These are phyloP conservation scores for Tetracentron sinense DNA, from an alignment of 164 flowering plant species.

Conservation along the genomic window DNA sequence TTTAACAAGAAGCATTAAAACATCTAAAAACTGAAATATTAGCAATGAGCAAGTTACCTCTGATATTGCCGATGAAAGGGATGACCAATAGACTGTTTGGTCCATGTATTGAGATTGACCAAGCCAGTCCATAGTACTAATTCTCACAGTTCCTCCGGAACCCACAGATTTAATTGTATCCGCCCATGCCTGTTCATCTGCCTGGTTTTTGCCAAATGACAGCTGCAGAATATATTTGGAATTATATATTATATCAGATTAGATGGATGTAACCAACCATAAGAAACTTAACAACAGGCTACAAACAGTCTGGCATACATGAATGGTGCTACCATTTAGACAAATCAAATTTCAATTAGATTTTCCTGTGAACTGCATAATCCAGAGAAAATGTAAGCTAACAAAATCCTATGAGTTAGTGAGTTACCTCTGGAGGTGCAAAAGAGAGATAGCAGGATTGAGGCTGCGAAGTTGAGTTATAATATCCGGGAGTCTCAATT, in stretches of 20 bases:
- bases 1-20: neutral
- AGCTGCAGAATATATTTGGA: constrained; percentile 45
- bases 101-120: constrained; percentile 73
- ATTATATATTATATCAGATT: neutral
- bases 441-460: constrained; percentile 74
- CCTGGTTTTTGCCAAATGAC: constrained; percentile 66
- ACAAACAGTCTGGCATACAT: too few species aligned
- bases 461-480: constrained; percentile 29
- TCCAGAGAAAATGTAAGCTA: constrained; percentile 1
- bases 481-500: constrained; percentile 58
- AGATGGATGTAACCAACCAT: too few species aligned
- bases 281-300: too few species aligned
- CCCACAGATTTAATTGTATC: constrained; percentile 83
- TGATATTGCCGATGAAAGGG: constrained; percentile 83
- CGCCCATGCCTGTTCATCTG: constrained; percentile 93
- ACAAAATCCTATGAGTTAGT: neutral
- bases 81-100: constrained; percentile 69
- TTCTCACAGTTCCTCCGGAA: constrained; percentile 57
- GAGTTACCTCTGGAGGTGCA: constrained; percentile 90
- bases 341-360: neutral
- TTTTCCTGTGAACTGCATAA: neutral
- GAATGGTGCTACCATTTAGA: too few species aligned
- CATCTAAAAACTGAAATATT: too few species aligned
- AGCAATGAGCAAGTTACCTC: constrained; percentile 45
- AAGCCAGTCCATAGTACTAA: constrained; percentile 96